Evolutionary conservation across 192 early-diverging fungal species (phyloP), one percentile per base, ranked within the genome.

Genomic region (Coemansia sp.): DNA sequence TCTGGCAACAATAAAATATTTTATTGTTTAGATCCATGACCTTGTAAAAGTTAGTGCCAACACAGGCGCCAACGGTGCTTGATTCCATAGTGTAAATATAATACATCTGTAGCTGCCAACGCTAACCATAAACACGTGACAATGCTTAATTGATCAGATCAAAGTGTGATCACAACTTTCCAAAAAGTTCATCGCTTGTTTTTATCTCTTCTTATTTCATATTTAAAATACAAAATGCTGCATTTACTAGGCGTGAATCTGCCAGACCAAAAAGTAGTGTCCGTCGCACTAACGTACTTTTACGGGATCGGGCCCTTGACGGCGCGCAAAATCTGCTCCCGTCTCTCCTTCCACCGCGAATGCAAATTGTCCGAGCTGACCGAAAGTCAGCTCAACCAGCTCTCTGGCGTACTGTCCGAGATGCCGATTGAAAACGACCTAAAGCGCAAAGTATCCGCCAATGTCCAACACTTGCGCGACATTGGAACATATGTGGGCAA

Each of bases 181-280:
- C 20, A 18, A 12, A 44, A 24, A 51, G 21, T 51, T 17, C 49
- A 24, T 17, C 4, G 24, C 3, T 55, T 5, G 28, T 17, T n/a
- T 28, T 34, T 10, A 9, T n/a, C 31, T 24, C 53, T 17, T 20
- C 28, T 9, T 36, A 0, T 14, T 12, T 3, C 1, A 5, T 12
- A 3, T 18, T 20, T 11, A 1, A 21, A 2, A 18, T 14, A 15
- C 11, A 51, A 50, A 44, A 92, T 92, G 90, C 78, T 97, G 74
- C 92, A 93, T 80, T 79, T 97, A 61, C 85, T 97, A 51, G 95
- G 95, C 65, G 92, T 97, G 64, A 97, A 97, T 80, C 84, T 97
- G 44, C 95, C 95, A 18, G 95, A 97, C 84, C 74, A 87, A 51
- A 94, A 94, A 82, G 65, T 89, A 25, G 91, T 94, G 56, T 83